Evolutionary conservation across 2,329 filamentous ascomycete species (phyloP).

Genomic region (Fusarium sarcochroum): DNA sequence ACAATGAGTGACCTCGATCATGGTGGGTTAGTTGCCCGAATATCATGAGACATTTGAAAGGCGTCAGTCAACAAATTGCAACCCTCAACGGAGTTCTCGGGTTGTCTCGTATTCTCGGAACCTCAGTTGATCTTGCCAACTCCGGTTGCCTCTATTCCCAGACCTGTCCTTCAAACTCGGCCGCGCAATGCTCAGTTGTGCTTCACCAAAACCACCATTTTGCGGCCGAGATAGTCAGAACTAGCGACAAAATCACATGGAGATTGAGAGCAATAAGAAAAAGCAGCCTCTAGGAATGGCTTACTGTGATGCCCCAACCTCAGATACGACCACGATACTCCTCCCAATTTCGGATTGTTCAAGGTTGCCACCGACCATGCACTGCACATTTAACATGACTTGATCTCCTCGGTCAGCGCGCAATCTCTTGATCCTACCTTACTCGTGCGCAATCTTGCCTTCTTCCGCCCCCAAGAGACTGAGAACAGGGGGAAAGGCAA

Average conservation of each 20-base stretch:
- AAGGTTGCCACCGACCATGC: not conserved
- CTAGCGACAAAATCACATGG: slow-evolving; percentile 4
- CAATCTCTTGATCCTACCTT: slow-evolving; percentile 11
- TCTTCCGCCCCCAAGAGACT: slow-evolving; percentile 19
- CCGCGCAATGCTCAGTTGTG: not conserved
- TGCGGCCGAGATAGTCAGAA: not conserved
- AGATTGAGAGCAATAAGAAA: not conserved
- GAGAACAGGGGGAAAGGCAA: slow-evolving; percentile 29
- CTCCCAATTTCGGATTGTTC: not conserved
- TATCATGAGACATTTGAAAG: slow-evolving; percentile 35
- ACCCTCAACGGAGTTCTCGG: slow-evolving; percentile 20
- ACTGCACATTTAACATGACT: slow-evolving; percentile 10
- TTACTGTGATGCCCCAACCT: not conserved
- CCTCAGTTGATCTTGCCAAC: slow-evolving; percentile 13
- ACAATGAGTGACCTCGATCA: not conserved
- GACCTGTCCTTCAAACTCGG: slow-evolving; percentile 5
- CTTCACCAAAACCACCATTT: slow-evolving; percentile 7
- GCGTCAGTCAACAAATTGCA: slow-evolving; percentile 8
- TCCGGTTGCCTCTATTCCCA: slow-evolving; percentile 20
- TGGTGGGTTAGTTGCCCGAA: slow-evolving; percentile 12
- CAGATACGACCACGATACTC: not conserved
- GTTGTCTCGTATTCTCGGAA: slow-evolving; percentile 17
- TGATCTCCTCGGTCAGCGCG: slow-evolving; percentile 3
- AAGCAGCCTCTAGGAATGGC: not conserved
- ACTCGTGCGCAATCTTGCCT: slow-evolving; percentile 22